Evolutionary conservation across 163 green algal genomes (phyloP).

Genomic region (Chlorella variabilis): DNA sequence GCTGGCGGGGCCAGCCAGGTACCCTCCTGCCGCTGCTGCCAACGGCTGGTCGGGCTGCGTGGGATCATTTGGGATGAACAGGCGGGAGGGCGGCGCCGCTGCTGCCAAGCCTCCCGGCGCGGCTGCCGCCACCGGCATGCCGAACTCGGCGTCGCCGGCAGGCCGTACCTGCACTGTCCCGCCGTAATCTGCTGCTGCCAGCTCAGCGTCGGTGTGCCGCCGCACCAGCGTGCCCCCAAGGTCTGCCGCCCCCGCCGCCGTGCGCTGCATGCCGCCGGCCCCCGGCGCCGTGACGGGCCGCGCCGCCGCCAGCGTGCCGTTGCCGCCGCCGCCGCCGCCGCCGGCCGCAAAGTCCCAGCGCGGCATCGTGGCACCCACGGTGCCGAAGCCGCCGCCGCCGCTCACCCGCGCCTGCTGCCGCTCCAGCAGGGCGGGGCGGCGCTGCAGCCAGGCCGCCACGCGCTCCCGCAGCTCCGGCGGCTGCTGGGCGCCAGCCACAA

Average conservation of each 20-base stretch:
- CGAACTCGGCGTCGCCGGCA: not conserved
- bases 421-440: conserved; percentile 18
- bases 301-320: not conserved
- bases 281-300: not conserved
- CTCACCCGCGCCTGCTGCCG: conserved; percentile 8
- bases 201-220: not conserved
- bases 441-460: conserved; percentile 43
- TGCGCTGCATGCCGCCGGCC: too few species aligned
- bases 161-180: not conserved
- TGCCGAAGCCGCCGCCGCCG: conserved; percentile 12
- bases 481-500: conserved; percentile 47
- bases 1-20: not conserved
- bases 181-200: not conserved
- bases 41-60: not conserved
- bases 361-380: conserved; percentile 54
- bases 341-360: conserved; percentile 45
- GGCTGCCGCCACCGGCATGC: not conserved
- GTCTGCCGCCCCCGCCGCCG: not conserved
- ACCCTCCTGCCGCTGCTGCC: not conserved
- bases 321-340: not conserved
- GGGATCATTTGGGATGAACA: conserved; percentile 10
- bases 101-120: not conserved
- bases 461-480: conserved; percentile 44
- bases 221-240: conserved; percentile 7
- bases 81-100: not conserved